Evolutionary conservation across 768 basidiomycete species (phyloP), one percentile per base, ranked within the genome.

Genomic region (Chalciporus sphaerocephalus): DNA sequence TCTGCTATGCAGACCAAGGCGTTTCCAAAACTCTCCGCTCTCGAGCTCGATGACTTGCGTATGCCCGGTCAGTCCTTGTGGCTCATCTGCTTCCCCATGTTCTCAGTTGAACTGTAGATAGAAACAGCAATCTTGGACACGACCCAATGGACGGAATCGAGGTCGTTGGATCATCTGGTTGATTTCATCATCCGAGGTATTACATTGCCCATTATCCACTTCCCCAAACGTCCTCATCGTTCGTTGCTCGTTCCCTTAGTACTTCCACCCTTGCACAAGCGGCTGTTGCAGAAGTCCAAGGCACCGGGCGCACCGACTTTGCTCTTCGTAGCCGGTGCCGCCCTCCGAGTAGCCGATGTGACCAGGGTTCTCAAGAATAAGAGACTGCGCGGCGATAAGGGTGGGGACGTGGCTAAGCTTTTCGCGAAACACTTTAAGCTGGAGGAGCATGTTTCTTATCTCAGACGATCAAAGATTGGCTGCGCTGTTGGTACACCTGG

Each of bases 371-470:
- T 92, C 44, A 84, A 78, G 63, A 76, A 83, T 65, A 81, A 77
- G 65, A 78, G 68, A 51, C 72, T 90, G 41, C 72, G 81, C 44
- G 85, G 87, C 27, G 84, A 88, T 18, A 93, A 91, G 60, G 84
- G 89, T 44, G 92, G 89, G 10, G 91, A 95, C 53, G 85, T 96
- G 24, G 93, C 88, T 17, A 97, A 97, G 65, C 78, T 99, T 21
- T 98, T 98, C 57, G 92, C 94, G 23, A 93, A 86, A 66, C 94
- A 98, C 62, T 83, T 95, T 69, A 96, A 94, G 68, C 72, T 94
- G 32, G 72, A 84, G 39, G 89, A 94, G 46, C 94, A 98, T 64
- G 80, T 87, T 58, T 72, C 80, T 13, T 90, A 92, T 69, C 74
- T 98, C 57, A 75, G 77, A 58, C 76, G 81, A 53, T 94, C 92